A percentile compares a stretch with the other conserved stretches of the same genome.
These are phyloP conservation scores for Allium cepa DNA, from an alignment of 106 monocot species.

Conservation along the genomic window DNA sequence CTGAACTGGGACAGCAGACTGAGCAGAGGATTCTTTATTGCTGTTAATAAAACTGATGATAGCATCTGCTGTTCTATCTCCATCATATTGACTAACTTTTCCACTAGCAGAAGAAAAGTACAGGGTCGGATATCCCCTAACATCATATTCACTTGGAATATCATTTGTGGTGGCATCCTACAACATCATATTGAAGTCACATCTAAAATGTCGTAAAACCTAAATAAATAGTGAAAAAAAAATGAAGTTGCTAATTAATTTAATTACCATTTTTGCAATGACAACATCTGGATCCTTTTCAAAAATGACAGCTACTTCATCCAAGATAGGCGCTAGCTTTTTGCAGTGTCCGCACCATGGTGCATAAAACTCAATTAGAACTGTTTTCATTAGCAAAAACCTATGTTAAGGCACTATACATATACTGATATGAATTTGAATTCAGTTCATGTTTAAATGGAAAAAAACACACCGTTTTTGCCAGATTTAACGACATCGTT, in stretches of 20 bases:
- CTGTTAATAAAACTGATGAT: constrained; percentile 43
- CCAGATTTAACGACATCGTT: constrained; percentile 61
- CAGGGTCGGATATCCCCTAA: constrained; percentile 46
- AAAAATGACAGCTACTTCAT: constrained; percentile 72
- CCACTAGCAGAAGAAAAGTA: constrained; percentile 44
- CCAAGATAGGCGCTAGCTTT: constrained; percentile 76
- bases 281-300: constrained; percentile 62
- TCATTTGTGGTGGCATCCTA: constrained; percentile 64
- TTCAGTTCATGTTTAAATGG: neutral
- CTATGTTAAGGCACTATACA: neutral
- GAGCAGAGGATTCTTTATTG: constrained; percentile 22
- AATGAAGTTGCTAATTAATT: neutral
- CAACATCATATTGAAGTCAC: neutral
- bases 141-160: constrained; percentile 32
- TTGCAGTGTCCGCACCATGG: constrained; percentile 99
- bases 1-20: constrained; percentile 9
- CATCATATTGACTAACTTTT: constrained; percentile 33
- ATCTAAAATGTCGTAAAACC: too few relatives aligned
- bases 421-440: neutral
- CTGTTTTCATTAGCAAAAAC: constrained; percentile 15
- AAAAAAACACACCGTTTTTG: constrained; percentile 57
- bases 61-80: constrained; percentile 35
- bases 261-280: constrained; percentile 86
- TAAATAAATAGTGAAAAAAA: too few relatives aligned
- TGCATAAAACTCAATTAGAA: constrained; percentile 88